Conservation (phyloP, 257 asterid genomes). For the Nicotiana noctiflora region DNA sequence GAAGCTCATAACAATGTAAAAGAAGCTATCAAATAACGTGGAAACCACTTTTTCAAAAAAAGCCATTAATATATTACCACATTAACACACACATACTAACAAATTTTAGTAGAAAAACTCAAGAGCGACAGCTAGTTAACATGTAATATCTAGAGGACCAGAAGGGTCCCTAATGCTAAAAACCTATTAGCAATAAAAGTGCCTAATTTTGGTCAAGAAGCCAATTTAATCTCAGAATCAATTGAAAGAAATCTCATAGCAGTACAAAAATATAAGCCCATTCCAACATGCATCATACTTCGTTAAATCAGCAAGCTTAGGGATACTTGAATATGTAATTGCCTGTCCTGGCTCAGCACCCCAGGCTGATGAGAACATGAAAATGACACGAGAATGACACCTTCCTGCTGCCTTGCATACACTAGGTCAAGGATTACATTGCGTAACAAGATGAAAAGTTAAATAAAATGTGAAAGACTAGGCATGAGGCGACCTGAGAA, state of each 20-base stretch:
- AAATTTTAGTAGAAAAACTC: not conserved
- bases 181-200: not conserved
- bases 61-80: not conserved
- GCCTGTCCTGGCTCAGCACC: constrained; percentile 20
- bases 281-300: constrained; percentile 2
- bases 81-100: not conserved
- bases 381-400: constrained; percentile 12
- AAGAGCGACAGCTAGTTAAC: not conserved
- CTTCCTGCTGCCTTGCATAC: constrained; percentile 4
- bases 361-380: constrained; percentile 13
- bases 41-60: not conserved
- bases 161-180: not conserved
- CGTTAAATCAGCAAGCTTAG: not conserved
- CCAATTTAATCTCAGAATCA: not conserved
- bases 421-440: constrained; percentile 10
- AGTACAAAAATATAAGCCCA: not conserved
- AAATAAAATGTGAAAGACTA: constrained; percentile 20
- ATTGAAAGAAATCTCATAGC: not conserved
- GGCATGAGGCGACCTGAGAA: constrained; percentile 60
- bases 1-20: not conserved
- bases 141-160: not conserved
- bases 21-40: not conserved
- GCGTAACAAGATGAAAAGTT: constrained; percentile 7
- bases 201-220: not conserved
- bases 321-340: not conserved